Percentiles rank a stretch among this genome's conserved stretches.
Evolutionary conservation across 345 rosid species (phyloP).

Genomic region (Aquilaria malaccensis): DNA sequence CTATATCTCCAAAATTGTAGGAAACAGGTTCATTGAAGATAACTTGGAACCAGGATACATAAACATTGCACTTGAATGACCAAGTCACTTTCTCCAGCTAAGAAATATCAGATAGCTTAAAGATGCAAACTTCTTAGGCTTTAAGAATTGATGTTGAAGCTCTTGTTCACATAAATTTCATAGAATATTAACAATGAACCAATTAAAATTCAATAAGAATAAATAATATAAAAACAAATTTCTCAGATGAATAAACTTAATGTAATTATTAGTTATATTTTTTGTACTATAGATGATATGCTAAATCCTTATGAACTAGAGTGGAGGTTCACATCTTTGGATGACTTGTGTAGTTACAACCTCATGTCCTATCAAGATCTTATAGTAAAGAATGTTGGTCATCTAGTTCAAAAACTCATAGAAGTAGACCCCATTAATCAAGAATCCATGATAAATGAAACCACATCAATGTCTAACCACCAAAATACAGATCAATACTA

Average conservation of each 20-base stretch:
- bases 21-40: conserved; percentile 26
- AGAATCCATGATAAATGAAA: conserved; percentile 17
- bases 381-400: conserved; percentile 19
- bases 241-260: too few species aligned
- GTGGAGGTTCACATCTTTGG: conserved; percentile 26
- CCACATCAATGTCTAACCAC: conserved; percentile 12
- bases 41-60: conserved; percentile 25
- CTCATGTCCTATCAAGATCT: conserved; percentile 28
- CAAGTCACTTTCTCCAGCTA: conserved; percentile 86
- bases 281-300: conserved; percentile 38
- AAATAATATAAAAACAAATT: neutral
- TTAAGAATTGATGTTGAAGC: conserved; percentile 7
- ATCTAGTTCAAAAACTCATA: conserved; percentile 16
- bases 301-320: conserved; percentile 34
- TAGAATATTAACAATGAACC: neutral
- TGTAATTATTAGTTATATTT: conserved; percentile 1
- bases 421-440: conserved; percentile 13
- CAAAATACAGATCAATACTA: conserved; percentile 49
- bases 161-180: conserved; percentile 1
- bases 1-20: conserved; percentile 44
- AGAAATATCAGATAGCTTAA: conserved; percentile 54
- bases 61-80: conserved; percentile 54
- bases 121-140: conserved; percentile 35
- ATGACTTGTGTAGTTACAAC: conserved; percentile 18
- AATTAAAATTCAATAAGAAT: neutral